A percentile compares a stretch with the other conserved stretches of the same genome.
phyloP scores from a whole-genome alignment of 208 protist genomes.

The Jaenimonas drosophilae region DNA sequence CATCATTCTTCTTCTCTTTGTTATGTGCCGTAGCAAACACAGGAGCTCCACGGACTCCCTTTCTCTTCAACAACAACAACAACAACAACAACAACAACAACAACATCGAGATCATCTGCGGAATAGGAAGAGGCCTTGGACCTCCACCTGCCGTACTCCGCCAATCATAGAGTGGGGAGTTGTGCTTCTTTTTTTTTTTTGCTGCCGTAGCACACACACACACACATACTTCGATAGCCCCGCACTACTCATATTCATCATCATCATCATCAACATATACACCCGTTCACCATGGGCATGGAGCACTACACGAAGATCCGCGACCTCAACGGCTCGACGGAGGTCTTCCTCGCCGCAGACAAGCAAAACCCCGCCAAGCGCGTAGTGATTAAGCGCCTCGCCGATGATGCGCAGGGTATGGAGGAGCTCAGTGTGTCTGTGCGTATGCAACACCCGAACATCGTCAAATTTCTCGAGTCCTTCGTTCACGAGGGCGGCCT shows the following conservation, averaged over 20 bases:
- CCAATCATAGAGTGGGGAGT: neutral
- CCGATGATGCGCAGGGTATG: slow-evolving; percentile 44
- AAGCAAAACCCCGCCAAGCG: slow-evolving; percentile 35
- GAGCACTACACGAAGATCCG: slow-evolving; percentile 72
- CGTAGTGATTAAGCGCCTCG: slow-evolving; percentile 77
- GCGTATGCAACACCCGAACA: slow-evolving; percentile 69
- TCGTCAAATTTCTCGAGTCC: slow-evolving; percentile 64
- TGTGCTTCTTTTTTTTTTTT: slow-evolving; percentile 1
- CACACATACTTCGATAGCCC: neutral
- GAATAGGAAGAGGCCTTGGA: too few species aligned
- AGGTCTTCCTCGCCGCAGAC: slow-evolving; percentile 54
- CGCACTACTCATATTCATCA: neutral
- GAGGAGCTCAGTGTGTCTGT: slow-evolving; percentile 72
- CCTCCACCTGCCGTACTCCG: too few species aligned
- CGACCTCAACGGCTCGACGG: slow-evolving; percentile 73
- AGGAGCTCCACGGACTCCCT: too few species aligned
- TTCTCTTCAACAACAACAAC: too few species aligned
- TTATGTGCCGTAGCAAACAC: too few species aligned
- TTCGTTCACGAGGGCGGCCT: slow-evolving; percentile 56
- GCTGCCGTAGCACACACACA: neutral
- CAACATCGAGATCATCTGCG: neutral
- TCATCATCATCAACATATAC: slow-evolving; percentile 8
- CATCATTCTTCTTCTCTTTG: too few species aligned
- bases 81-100: neutral
- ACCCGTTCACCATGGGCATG: slow-evolving; percentile 45